Evolutionary conservation across 257 asterid species (phyloP).

Genomic region (Ligustrum vulgare): DNA sequence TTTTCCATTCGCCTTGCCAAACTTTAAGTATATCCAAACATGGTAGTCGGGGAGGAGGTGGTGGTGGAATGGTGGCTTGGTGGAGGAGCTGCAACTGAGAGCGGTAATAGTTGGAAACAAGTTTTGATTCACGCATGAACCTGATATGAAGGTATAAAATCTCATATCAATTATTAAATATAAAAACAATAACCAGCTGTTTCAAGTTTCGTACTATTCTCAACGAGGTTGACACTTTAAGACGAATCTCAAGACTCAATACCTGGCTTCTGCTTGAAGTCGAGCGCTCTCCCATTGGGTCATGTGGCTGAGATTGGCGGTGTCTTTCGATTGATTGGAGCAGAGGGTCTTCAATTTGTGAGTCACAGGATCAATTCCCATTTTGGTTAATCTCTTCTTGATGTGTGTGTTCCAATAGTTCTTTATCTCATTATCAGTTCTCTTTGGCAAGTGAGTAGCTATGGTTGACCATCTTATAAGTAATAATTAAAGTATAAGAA

Average conservation of each 20-base stretch:
- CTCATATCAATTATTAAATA: neutral
- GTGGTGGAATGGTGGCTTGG: neutral
- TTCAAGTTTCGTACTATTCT: too few species aligned
- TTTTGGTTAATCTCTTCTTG: slow-evolving; percentile 25
- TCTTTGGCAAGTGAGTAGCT: slow-evolving; percentile 30
- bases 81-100: neutral
- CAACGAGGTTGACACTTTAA: neutral
- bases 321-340: slow-evolving; percentile 10
- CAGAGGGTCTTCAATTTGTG: slow-evolving; percentile 28
- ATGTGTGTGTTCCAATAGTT: slow-evolving; percentile 41
- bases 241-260: neutral
- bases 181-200: neutral
- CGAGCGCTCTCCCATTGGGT: slow-evolving; percentile 49
- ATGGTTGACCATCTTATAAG: slow-evolving; percentile 38
- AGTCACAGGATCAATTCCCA: slow-evolving; percentile 44
- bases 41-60: slow-evolving; percentile 15
- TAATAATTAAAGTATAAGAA: neutral
- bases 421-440: slow-evolving; percentile 44
- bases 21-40: slow-evolving; percentile 43
- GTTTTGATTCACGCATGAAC: slow-evolving; percentile 22
- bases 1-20: slow-evolving; percentile 34
- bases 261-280: slow-evolving; percentile 39
- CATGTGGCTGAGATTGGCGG: slow-evolving; percentile 31
- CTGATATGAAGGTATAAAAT: neutral
- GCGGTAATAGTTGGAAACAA: neutral